Base-by-base conservation (phyloP, 768 basidiomycete genomes). In the Boletus coccyginus region DNA sequence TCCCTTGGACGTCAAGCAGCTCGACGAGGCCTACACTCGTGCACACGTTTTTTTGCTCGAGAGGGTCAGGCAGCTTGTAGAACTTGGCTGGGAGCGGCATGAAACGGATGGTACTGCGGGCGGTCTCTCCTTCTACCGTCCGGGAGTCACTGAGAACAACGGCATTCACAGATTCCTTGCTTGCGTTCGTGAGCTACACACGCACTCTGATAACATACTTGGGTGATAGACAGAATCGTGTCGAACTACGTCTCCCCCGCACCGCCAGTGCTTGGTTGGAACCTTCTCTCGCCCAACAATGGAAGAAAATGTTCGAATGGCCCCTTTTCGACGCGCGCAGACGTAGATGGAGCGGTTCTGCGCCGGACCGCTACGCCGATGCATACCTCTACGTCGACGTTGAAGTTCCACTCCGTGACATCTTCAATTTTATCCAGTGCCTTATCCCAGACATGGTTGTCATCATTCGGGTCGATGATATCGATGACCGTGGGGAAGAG, bases 301-400 rank as follows among this genome's bases (percentile, higher is more conserved):
- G 57, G 42, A 56, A 49, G 36, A 3, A 6, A 1, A 57, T 56
- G 46, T 49, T 57, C 7, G 54, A 49, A 21, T 32, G 9, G 5
- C 27, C 13, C 0, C 54, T 57, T 27, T 57, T 50, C 13, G 3
- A 24, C 5, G 6, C 47, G 6, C 54, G 43, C 36, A 50, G 43
- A 21, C 57, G 29, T 29, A n/a, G 46, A 42, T 5, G 41, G 36
- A 10, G 5, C 3, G 19, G 8, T 12, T 50, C 48, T 7, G 3
- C n/a, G 17, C 16, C 9, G 2, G 55, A 57, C 41, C 36, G 32
- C 57, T 57, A 57, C 10, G 40, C 35, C 16, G 52, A 54, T 27
- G 47, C 35, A 38, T 57, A 48, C 29, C 46, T 56, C 56, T 57
- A 38, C 41, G 53, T 56, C 24, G 41, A 58, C 24, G 53, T 56